Evolutionary conservation across 2,329 filamentous ascomycete species (phyloP), one percentile per base, ranked within the genome.

Genomic region (Curvularia sp.): DNA sequence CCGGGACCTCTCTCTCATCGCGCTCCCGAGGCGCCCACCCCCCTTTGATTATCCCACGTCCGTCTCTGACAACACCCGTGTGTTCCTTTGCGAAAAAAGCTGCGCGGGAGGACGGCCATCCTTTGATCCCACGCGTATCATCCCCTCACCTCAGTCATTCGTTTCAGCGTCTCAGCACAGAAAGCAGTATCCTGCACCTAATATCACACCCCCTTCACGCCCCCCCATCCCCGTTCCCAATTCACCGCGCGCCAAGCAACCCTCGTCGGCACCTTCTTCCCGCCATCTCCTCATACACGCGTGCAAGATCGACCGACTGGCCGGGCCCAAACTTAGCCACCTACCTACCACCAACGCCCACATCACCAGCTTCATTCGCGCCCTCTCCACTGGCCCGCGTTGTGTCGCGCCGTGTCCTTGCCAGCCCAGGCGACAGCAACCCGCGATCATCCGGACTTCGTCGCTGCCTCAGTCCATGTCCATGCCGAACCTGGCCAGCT

Each of bases 111-210:
- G 67, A 57, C 63, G 65, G 63, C 50, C 51, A 57, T 30, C 59
- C 41, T 57, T 54, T 41, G 56, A 53, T 47, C 53, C 28, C 64
- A 58, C 61, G 47, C 64, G 55, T 57, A 57, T 58, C 63, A 25
- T 27, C 19, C 34, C 60, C 73, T 76, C 68, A 75, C 74, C 73
- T 58, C 72, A 77, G 74, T 77, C 75, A 73, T 65, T 77, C 75
- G 71, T 77, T 76, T 69, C 69, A 74, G 63, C 55, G 54, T 21
- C 25, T 57, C 57, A 57, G 55, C 61, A 61, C 59, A 55, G 42
- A 38, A 30, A 43, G 46, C 55, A 49, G 38, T 51, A 34, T 25
- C 18, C 60, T 58, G 55, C 66, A 36, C 60, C 57, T 63, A 68
- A 64, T 63, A 63, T 57, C 52, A 62, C 61, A 61, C 59, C 45